Conservation (phyloP, 225 moss, liverwort and hornwort genomes). For the Straminergon stramineum region DNA sequence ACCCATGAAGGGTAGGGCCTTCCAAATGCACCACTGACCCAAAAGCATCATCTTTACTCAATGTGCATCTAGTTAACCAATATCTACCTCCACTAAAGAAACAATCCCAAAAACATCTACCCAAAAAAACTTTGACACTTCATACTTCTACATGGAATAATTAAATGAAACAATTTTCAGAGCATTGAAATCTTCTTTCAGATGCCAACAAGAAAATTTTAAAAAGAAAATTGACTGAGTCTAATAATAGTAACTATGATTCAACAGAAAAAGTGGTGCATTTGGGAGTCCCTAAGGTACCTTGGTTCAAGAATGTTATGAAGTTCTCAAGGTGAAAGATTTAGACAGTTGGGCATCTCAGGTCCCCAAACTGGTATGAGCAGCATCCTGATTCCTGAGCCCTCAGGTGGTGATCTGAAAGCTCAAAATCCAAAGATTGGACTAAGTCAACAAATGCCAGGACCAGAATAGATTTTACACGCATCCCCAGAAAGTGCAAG, state of each 20-base stretch:
- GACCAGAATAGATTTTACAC: not conserved
- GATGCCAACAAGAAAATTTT: not conserved
- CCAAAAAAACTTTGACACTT: not conserved
- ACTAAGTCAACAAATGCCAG: slow-evolving; percentile 1
- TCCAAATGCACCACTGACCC: accelerated
- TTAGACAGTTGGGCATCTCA: not conserved
- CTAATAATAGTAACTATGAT: not conserved
- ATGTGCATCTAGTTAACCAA: not conserved
- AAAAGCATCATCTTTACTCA: not conserved
- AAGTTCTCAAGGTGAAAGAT: not conserved
- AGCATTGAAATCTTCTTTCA: not conserved
- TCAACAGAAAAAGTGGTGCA: not conserved
- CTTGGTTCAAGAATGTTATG: not conserved
- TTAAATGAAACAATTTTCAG: not conserved
- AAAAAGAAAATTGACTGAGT: not conserved
- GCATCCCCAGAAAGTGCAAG: not conserved
- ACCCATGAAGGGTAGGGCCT: not conserved
- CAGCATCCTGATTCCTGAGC: not conserved
- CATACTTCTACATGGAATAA: not conserved
- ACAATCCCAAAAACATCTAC: accelerated
- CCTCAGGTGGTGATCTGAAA: not conserved
- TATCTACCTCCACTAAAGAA: not conserved
- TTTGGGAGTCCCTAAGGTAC: not conserved
- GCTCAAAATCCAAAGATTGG: not conserved
- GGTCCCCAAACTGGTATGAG: not conserved